phyloP scores from a whole-genome alignment of 768 basidiomycete genomes.

The Phaeolepiota aurea region DNA sequence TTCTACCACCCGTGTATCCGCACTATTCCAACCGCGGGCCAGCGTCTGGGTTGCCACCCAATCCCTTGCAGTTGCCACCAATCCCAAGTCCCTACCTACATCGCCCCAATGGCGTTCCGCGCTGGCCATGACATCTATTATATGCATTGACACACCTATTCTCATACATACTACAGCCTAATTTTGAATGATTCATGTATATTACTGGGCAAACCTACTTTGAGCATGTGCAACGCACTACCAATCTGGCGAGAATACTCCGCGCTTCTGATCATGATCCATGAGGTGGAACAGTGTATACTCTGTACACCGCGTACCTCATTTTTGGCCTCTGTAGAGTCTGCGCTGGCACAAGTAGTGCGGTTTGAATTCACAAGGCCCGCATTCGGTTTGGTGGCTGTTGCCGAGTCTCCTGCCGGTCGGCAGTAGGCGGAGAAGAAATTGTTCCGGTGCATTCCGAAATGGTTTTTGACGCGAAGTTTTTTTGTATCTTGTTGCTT shows the following conservation, averaged over 20 bases:
- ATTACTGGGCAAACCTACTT: neutral
- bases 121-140: constrained; percentile 10
- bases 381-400: neutral
- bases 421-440: constrained; percentile 32
- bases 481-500: constrained; percentile 30
- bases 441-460: constrained; percentile 41
- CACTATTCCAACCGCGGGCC: constrained; percentile 9
- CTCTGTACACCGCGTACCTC: too few species aligned
- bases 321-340: too few species aligned
- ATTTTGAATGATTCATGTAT: neutral
- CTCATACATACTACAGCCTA: too few species aligned
- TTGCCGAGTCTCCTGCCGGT: constrained; percentile 5
- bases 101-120: constrained; percentile 5
- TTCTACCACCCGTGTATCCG: constrained; percentile 6
- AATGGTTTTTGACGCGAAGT: constrained; percentile 37
- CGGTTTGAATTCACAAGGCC: too few species aligned
- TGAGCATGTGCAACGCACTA: neutral
- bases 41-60: constrained; percentile 4
- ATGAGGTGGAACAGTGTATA: too few species aligned
- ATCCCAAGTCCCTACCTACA: constrained; percentile 8
- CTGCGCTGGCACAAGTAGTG: too few species aligned
- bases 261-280: too few species aligned
- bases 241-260: too few species aligned
- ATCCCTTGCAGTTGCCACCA: constrained; percentile 16
- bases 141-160: constrained; percentile 2